Evolutionary conservation across 148 eudicot genomes (phyloP).

Genomic region (Bassia scoparia): DNA sequence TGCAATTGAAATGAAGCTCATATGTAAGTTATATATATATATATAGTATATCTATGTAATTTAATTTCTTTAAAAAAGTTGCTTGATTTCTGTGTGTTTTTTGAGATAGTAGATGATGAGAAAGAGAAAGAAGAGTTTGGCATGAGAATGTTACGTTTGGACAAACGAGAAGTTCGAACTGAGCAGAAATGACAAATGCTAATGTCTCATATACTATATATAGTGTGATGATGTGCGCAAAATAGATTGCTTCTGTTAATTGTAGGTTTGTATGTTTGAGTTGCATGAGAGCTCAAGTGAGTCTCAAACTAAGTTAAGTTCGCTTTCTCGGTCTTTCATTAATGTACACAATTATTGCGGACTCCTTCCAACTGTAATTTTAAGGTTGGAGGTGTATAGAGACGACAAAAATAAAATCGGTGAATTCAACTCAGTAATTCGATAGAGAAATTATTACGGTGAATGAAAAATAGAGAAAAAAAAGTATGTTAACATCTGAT

Average conservation of each 20-base stretch:
- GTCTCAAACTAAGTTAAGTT: slow-evolving; percentile 12
- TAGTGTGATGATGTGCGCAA: neutral
- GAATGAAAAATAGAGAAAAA: no score
- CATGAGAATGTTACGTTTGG: slow-evolving; percentile 20
- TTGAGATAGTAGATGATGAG: neutral
- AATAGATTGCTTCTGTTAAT: slow-evolving; percentile 5
- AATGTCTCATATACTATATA: slow-evolving; percentile 36
- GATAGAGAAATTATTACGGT: no score
- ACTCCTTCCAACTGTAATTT: no score
- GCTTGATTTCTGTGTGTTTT: neutral
- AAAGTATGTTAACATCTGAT: no score
- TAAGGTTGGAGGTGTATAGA: no score
- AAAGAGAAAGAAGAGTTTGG: slow-evolving; percentile 1
- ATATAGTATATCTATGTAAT: neutral
- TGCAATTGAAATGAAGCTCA: neutral
- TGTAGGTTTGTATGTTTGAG: slow-evolving; percentile 4
- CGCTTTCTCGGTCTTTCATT: no score
- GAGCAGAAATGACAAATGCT: slow-evolving; percentile 3
- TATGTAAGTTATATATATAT: neutral
- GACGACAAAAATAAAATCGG: no score
- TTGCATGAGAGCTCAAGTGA: neutral
- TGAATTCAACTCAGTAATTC: no score
- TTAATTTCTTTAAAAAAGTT: neutral
- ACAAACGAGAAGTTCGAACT: slow-evolving; percentile 20
- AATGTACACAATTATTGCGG: no score